These are phyloP conservation scores for Phylloporus rhodoxanthus DNA, from an alignment of 768 basidiomycete species.

Conservation along the genomic window DNA sequence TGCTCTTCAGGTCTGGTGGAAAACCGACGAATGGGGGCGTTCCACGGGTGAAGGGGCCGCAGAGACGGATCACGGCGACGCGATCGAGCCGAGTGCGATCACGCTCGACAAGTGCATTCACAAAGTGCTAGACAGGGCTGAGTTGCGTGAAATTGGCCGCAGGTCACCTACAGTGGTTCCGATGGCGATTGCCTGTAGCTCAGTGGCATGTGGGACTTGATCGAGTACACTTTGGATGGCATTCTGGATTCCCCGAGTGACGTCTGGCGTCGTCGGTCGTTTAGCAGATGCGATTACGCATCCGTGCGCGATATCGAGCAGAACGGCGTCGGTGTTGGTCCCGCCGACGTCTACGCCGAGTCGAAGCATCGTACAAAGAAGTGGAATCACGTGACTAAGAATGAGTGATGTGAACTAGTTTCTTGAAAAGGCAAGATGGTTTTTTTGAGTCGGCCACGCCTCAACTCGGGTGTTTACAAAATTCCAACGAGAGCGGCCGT, in stretches of 20 bases:
- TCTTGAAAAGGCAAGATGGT: neutral
- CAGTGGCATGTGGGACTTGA: conserved; percentile 29
- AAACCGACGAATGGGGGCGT: conserved; percentile 54
- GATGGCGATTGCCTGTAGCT: conserved; percentile 49
- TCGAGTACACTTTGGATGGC: conserved; percentile 44
- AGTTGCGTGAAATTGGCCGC: neutral
- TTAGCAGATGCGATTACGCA: conserved; percentile 35
- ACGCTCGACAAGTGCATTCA: conserved; percentile 57
- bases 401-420: neutral
- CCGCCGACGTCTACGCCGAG: conserved; percentile 33
- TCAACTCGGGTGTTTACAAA: conserved; percentile 5
- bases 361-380: conserved; percentile 7
- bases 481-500: conserved; percentile 11
- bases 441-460: conserved; percentile 2
- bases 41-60: conserved; percentile 53
- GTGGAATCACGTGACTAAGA: neutral
- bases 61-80: conserved; percentile 61
- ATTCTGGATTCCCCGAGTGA: conserved; percentile 52
- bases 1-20: conserved; percentile 30
- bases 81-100: conserved; percentile 47
- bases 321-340: conserved; percentile 32
- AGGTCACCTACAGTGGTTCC: conserved; percentile 48
- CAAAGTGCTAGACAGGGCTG: conserved; percentile 36
- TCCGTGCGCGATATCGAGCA: conserved; percentile 15
- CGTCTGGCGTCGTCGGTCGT: conserved; percentile 49